Base-by-base conservation (phyloP, 495 filamentous ascomycete genomes). In the Chlorociboria aeruginascens region DNA sequence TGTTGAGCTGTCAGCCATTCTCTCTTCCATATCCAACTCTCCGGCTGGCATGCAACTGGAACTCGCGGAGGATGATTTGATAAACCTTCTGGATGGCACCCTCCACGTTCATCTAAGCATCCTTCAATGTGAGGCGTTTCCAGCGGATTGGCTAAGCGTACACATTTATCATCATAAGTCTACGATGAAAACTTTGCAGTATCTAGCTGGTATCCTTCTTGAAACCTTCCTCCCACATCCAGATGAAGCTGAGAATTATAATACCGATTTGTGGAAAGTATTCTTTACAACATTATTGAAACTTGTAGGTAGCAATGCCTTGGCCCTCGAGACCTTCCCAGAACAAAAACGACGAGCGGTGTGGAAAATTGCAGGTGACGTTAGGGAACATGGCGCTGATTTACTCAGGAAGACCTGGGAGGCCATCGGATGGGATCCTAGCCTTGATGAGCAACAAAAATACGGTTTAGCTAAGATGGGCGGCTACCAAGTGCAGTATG, bases 341-440 rank as follows among this genome's bases (percentile, higher is more conserved):
- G 93, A 97, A 64, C 92, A 99, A 65, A 97, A 96, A 63, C 71
- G 93, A 34, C 70, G 92, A 25, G 89, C 90, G 3, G 89, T 97
- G 11, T 97, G 93, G 92, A 97, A 97, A 69, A 95, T 99, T 58
- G 93, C 89, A 28, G 93, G 92, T 16, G 92, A 99, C 70, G 87
- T 99, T 43, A 73, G 92, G 45, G 88, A 97, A 61, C 75, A 87
- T 54, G 93, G 92, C 38, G 90, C 92, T 1, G 81, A 88, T 30
- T 67, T 99, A 8, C 65, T 99, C 40, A 74, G 83, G 33, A 70
- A 78, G 16, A 92, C 81, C 30, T 99, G 92, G 92, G 87, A 94
- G 61, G 86, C 90, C 9, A 94, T 99, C 55, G 92, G 92, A 11
- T 99, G 92, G 92, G 92, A 97, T 57, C 85, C 87, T 0, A 84